Evolutionary conservation across 2,329 filamentous ascomycete species (phyloP).

Genomic region (Sclerotinia spermophila): DNA sequence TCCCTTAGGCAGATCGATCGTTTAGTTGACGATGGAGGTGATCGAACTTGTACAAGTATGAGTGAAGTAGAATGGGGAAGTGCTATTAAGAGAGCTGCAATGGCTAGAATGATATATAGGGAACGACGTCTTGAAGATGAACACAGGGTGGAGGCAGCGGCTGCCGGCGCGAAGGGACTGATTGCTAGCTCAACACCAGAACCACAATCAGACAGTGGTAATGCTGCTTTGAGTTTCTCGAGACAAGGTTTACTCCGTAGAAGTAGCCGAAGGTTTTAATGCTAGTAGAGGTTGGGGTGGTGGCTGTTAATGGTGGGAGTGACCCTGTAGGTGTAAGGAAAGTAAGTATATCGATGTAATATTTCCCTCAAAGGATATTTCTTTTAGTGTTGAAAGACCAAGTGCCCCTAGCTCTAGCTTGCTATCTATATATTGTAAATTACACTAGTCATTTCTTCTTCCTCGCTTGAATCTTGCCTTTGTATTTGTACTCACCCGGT

Average conservation of each 20-base stretch:
- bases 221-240: conserved; percentile 42
- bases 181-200: conserved; percentile 19
- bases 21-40: conserved; percentile 19
- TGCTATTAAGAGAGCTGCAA: conserved; percentile 55
- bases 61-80: conserved; percentile 55
- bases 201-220: conserved; percentile 35
- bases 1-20: conserved; percentile 28
- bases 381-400: background rate
- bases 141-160: conserved; percentile 48
- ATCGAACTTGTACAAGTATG: conserved; percentile 30
- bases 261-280: conserved; percentile 27
- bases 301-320: conserved; percentile 21
- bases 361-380: background rate
- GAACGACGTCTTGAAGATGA: conserved; percentile 54
- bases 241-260: conserved; percentile 45
- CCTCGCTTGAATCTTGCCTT: background rate
- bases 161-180: conserved; percentile 31
- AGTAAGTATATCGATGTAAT: background rate
- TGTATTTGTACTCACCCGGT: background rate
- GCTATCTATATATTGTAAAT: background rate
- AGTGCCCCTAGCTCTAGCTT: background rate
- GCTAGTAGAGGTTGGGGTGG: conserved; percentile 29
- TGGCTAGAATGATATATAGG: conserved; percentile 46
- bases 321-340: background rate
- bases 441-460: too few species aligned